These are phyloP conservation scores for Yamadazyma buinensis DNA, from an alignment of 1,139 yeast genomes.

Conservation along the genomic window DNA sequence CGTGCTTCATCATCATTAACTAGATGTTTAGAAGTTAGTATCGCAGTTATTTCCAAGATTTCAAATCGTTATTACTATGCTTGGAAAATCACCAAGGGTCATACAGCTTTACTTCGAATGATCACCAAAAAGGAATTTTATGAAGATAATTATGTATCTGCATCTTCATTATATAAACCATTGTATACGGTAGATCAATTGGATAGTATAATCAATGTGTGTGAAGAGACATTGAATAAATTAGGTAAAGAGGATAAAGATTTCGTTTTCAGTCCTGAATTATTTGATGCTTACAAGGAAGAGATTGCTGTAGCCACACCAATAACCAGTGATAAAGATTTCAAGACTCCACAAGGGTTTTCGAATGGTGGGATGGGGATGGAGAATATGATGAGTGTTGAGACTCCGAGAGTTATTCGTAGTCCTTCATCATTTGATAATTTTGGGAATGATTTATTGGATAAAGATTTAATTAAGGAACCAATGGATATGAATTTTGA, in stretches of 20 bases:
- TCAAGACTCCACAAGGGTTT: slow-evolving; percentile 1
- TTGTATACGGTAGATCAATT: slow-evolving; percentile 21
- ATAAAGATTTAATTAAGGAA: no score
- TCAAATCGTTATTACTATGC: slow-evolving; percentile 47
- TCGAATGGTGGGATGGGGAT: no score
- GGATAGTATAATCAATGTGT: slow-evolving; percentile 25
- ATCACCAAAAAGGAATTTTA: slow-evolving; percentile 30
- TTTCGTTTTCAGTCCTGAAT: slow-evolving; percentile 9
- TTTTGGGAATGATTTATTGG: no score
- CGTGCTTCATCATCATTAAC: slow-evolving; percentile 29
- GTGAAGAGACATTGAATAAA: slow-evolving; percentile 21
- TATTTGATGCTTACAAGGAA: slow-evolving; percentile 5
- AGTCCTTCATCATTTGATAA: no score
- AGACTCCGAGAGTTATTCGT: no score
- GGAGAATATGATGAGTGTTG: neutral
- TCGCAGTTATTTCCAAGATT: slow-evolving; percentile 33
- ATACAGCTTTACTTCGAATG: slow-evolving; percentile 27
- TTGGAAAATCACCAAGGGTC: slow-evolving; percentile 49
- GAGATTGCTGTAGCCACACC: neutral
- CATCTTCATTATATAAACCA: slow-evolving; percentile 11
- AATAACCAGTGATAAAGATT: neutral
- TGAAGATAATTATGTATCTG: slow-evolving; percentile 15
- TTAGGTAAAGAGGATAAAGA: slow-evolving; percentile 15
- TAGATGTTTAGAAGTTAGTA: slow-evolving; percentile 33
- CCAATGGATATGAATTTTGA: slow-evolving; percentile 16